phyloP scores from a whole-genome alignment of 768 basidiomycete species.

The Saitozyma podzolica region DNA sequence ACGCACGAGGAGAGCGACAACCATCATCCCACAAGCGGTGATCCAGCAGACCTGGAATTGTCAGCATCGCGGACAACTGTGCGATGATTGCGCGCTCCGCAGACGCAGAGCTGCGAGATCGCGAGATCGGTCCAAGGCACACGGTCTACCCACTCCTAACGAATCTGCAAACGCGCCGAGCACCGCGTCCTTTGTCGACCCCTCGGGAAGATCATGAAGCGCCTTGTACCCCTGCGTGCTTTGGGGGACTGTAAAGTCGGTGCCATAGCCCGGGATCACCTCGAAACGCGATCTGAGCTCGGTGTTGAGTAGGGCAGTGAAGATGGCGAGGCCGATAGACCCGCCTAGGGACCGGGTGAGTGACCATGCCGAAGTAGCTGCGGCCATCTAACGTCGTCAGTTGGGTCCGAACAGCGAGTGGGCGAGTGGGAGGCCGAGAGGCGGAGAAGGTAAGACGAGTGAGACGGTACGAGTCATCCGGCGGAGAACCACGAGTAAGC shows the following conservation, averaged over 20 bases:
- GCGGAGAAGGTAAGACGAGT: background rate
- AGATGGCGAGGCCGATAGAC: slow-evolving; percentile 33
- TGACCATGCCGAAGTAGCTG: slow-evolving; percentile 36
- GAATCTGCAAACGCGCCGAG: slow-evolving; percentile 46
- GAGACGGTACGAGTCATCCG: background rate
- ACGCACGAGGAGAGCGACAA: slow-evolving; percentile 25
- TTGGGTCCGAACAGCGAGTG: background rate
- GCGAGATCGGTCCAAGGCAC: no score
- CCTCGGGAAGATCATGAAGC: slow-evolving; percentile 44
- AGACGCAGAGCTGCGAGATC: background rate
- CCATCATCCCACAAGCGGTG: slow-evolving; percentile 30
- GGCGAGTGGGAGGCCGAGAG: background rate
- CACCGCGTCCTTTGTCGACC: slow-evolving; percentile 33
- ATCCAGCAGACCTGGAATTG: slow-evolving; percentile 36
- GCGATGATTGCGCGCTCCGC: background rate
- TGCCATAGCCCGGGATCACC: slow-evolving; percentile 44
- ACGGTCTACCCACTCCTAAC: slow-evolving; percentile 24
- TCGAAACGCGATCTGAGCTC: slow-evolving; percentile 37
- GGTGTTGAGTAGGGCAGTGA: slow-evolving; percentile 46
- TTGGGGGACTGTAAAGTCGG: slow-evolving; percentile 37
- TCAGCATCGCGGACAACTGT: background rate
- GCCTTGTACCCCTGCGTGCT: slow-evolving; percentile 37
- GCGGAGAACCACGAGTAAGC: no score
- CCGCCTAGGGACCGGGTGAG: slow-evolving; percentile 41
- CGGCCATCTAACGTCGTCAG: slow-evolving; percentile 17